Evolutionary conservation across 2,329 filamentous ascomycete species (phyloP).

Genomic region (Sporothrix euskadiensis): DNA sequence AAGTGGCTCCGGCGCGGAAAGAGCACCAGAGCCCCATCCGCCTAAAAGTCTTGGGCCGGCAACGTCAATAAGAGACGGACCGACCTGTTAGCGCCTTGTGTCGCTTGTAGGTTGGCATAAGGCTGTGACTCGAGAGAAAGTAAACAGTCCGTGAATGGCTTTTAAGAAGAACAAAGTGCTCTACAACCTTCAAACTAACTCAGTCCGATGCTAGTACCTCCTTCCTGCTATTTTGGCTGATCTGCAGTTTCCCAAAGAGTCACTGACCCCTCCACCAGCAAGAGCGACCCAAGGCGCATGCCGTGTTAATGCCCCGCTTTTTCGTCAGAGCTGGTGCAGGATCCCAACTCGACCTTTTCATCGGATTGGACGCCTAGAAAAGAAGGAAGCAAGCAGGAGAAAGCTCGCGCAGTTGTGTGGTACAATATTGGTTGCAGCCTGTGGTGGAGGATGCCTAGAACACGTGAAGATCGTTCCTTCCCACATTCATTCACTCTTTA

Average conservation of each 20-base stretch:
- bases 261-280: neutral
- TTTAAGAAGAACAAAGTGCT: neutral
- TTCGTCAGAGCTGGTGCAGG: neutral
- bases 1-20: neutral
- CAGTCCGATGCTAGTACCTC: too few species aligned
- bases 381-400: neutral
- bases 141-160: neutral
- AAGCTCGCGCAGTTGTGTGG: neutral
- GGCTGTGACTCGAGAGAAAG: neutral
- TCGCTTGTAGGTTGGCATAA: neutral
- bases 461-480: constrained; percentile 13
- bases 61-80: neutral
- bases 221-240: neutral
- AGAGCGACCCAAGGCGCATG: neutral
- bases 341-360: neutral
- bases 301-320: constrained; percentile 10
- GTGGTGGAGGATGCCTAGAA: constrained; percentile 21
- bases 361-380: neutral
- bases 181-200: too few species aligned
- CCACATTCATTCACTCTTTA: neutral
- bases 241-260: neutral
- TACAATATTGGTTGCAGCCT: neutral
- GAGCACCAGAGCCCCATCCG: neutral
- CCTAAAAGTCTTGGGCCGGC: neutral
- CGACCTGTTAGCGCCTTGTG: neutral